Percentiles rank a stretch among this genome's conserved stretches.
phyloP scores from a whole-genome alignment of 2,329 filamentous ascomycete species.

The Didymella pinodella region DNA sequence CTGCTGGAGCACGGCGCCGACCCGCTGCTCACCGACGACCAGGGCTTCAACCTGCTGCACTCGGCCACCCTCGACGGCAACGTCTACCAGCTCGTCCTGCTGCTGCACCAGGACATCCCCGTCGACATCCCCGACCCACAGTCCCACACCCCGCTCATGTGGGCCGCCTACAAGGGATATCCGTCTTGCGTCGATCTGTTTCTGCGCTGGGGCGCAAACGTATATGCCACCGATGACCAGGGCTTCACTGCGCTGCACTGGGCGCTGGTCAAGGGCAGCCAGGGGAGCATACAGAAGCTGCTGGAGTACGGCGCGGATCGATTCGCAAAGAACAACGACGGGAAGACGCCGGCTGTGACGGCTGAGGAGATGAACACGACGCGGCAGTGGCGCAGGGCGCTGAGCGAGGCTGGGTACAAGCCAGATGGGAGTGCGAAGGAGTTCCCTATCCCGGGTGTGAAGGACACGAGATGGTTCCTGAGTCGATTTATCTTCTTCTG shows the following conservation, averaged over 20 bases:
- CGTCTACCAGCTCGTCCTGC: slow-evolving; percentile 83
- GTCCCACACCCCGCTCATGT: slow-evolving; percentile 96
- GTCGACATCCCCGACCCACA: slow-evolving; percentile 90
- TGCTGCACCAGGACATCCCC: slow-evolving; percentile 93
- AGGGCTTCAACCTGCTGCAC: slow-evolving; percentile 98
- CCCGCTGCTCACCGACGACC: slow-evolving; percentile 87
- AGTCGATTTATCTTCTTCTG: slow-evolving; percentile 88
- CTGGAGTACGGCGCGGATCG: slow-evolving; percentile 95
- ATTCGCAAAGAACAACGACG: slow-evolving; percentile 86
- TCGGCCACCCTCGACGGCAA: slow-evolving; percentile 98
- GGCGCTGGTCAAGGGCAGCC: slow-evolving; percentile 92
- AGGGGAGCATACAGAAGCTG: slow-evolving; percentile 88
- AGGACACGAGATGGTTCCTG: slow-evolving; percentile 80
- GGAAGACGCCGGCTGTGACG: slow-evolving; percentile 87
- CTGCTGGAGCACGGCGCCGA: slow-evolving; percentile 92
- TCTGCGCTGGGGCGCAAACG: slow-evolving; percentile 92
- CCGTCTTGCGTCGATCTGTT: slow-evolving; percentile 91
- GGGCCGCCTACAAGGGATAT: slow-evolving; percentile 98
- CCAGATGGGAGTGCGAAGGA: slow-evolving; percentile 76
- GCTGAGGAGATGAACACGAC: slow-evolving; percentile 90
- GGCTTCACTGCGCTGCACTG: slow-evolving; percentile 96
- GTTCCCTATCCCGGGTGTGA: slow-evolving; percentile 77
- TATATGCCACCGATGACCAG: slow-evolving; percentile 87
- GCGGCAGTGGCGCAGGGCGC: slow-evolving; percentile 80
- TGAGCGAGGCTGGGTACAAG: slow-evolving; percentile 85